Percentiles rank a stretch among this genome's conserved stretches.
Conservation (phyloP, 805 yeast genomes). For the Saccharomycopsis capsularis region DNA sequence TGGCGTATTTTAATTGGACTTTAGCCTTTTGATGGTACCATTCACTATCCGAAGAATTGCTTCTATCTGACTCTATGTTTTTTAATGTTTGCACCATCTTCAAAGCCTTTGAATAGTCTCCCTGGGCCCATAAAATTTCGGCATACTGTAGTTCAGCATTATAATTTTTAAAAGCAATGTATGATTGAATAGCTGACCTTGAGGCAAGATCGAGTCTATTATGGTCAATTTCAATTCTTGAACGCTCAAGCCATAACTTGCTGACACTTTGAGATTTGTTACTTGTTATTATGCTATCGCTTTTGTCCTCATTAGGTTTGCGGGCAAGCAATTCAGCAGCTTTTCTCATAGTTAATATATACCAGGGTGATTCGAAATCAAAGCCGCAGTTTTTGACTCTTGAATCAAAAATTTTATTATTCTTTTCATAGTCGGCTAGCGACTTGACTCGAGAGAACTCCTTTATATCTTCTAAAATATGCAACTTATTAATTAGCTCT, state of each 20-base stretch:
- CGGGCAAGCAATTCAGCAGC: constrained; percentile 34
- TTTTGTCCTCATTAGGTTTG: constrained; percentile 29
- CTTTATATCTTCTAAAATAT: constrained; percentile 55
- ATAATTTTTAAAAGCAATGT: constrained; percentile 24
- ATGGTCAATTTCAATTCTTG: constrained; percentile 60
- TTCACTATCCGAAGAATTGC: neutral
- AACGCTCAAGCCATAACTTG: constrained; percentile 49
- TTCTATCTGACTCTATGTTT: constrained; percentile 26
- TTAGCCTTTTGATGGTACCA: constrained; percentile 22
- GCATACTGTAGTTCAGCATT: constrained; percentile 70
- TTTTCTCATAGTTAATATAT: constrained; percentile 49
- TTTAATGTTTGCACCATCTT: constrained; percentile 47
- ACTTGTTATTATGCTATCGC: constrained; percentile 40
- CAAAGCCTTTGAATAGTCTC: constrained; percentile 80
- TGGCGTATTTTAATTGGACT: constrained; percentile 70
- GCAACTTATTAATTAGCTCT: constrained; percentile 45
- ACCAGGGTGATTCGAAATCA: constrained; percentile 55
- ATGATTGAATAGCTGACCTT: constrained; percentile 54
- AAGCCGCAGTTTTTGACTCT: constrained; percentile 35
- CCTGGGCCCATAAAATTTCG: constrained; percentile 80
- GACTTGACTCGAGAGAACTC: neutral
- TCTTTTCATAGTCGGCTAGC: neutral
- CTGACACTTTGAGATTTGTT: constrained; percentile 31
- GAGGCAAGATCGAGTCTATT: constrained; percentile 69
- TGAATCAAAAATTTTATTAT: constrained; percentile 20